Percentiles rank a stretch among this genome's conserved stretches.
These are phyloP conservation scores for Xanthoconium stramineum DNA, from an alignment of 768 basidiomycete species.

Conservation along the genomic window DNA sequence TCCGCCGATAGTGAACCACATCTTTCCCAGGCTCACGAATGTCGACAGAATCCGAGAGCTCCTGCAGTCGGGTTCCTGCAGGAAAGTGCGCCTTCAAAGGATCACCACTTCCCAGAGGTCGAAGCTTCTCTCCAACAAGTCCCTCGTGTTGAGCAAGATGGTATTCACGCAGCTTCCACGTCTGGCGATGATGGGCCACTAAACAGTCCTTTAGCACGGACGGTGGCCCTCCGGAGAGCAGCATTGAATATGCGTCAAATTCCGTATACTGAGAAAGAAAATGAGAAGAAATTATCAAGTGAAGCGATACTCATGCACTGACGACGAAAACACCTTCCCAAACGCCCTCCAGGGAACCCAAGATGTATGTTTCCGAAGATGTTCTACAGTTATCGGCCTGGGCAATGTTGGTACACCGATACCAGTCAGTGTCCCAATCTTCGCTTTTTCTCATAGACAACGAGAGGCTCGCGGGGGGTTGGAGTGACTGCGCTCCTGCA, in stretches of 20 bases:
- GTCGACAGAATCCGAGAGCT: constrained; percentile 45
- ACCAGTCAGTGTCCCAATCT: constrained; percentile 75
- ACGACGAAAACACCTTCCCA: constrained; percentile 84
- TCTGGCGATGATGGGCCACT: constrained; percentile 83
- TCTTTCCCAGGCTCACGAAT: constrained; percentile 43
- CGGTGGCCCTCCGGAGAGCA: constrained; percentile 69
- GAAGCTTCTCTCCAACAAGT: not conserved
- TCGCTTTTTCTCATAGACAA: constrained; percentile 30
- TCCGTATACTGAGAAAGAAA: constrained; percentile 60
- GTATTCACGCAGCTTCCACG: constrained; percentile 84
- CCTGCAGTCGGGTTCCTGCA: constrained; percentile 45
- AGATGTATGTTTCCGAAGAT: constrained; percentile 48
- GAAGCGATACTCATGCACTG: constrained; percentile 25
- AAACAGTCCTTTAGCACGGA: constrained; percentile 65
- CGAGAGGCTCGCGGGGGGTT: constrained; percentile 12
- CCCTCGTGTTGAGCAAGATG: constrained; percentile 45
- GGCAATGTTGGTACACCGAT: constrained; percentile 45
- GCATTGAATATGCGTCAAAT: constrained; percentile 77
- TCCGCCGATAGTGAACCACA: constrained; percentile 28
- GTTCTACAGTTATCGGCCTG: constrained; percentile 29
- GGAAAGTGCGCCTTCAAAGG: constrained; percentile 64
- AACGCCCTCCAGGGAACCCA: constrained; percentile 70
- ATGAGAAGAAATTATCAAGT: not conserved
- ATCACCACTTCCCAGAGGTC: constrained; percentile 53
- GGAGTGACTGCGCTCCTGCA: constrained; percentile 6